Base-by-base conservation (phyloP, 208 protist genomes). In the Crithidia sp. region DNA sequence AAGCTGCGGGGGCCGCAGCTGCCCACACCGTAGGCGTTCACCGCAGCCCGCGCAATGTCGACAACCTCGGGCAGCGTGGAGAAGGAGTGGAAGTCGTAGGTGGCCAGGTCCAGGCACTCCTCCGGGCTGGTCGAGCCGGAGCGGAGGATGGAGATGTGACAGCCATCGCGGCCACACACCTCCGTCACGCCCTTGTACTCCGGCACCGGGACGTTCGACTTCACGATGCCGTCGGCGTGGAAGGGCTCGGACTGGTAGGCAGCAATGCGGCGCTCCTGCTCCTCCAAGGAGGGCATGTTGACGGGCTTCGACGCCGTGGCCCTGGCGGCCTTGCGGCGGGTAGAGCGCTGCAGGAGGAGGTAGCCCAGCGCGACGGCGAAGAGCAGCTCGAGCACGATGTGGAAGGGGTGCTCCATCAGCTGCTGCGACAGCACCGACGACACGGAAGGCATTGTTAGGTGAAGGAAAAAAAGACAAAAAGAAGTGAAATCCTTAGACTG, bases 1-100 rank as follows among this genome's bases (percentile, higher is more conserved):
- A 99, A 99, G 62, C 96, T 96, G 62, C 98, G 88, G 14, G 98
- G 98, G 12, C 98, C 98, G 85, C 98, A 99, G 50, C 97, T 97
- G 37, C 98, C 98, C 16, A 98, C 96, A 71, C 98, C 98, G 77
- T 99, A 99, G 19, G 97, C 93, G 61, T 88, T 71, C 49, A 99
- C 87, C 3, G 94, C 89, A 5, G 85, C 58, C n/a, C 90, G 83
- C 14, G 94, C 94, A n/a, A 87, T 78, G 37, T 90, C 87, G 40
- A 95, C 65, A 49, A 98, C 74, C 41, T 90, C 81, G 4, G 84
- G 82, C 69, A 98, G 59, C 19, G 90, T 93, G 19, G 95, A 90
- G 71, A 99, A 91, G 71, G 93, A 96, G 56, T 99, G 90, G 72
- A 94, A 99, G 79, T 99, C 97, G 80, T 89, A 90, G 39, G 94